Conservation (phyloP, 257 asterid species). For the Solanum bulbocastanum region DNA sequence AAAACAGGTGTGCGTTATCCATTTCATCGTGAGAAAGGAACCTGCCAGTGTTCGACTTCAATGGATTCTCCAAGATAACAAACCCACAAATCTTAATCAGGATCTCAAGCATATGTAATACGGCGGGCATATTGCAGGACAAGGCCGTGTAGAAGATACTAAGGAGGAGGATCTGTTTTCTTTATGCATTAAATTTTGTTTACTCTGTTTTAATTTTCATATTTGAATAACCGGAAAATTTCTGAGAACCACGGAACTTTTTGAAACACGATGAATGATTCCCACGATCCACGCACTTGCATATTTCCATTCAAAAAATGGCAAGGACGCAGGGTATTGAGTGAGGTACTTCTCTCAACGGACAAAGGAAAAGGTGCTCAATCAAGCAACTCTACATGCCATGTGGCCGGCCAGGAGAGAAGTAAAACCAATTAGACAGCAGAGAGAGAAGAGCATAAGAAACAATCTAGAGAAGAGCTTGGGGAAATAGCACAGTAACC, state of each 20-base stretch:
- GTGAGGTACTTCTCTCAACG: not conserved
- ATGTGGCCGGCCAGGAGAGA: not conserved
- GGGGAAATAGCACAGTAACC: not conserved
- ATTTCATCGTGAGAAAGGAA: not conserved
- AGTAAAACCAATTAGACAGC: not conserved
- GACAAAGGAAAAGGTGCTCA: not conserved
- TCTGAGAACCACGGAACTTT: not conserved
- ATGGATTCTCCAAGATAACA: not conserved
- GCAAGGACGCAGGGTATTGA: too few species aligned
- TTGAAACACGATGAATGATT: not conserved
- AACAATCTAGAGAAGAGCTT: not conserved
- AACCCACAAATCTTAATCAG: not conserved
- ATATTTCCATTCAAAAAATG: not conserved
- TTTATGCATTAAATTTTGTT: not conserved
- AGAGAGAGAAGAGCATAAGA: not conserved
- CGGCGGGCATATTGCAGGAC: not conserved
- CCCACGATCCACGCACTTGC: not conserved
- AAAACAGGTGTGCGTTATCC: not conserved
- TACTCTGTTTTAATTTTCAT: not conserved
- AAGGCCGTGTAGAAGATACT: not conserved
- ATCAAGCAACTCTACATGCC: not conserved
- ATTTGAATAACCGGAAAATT: not conserved
- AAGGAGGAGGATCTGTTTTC: not conserved
- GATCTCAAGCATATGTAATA: not conserved
- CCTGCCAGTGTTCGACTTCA: not conserved